These are phyloP conservation scores for Volvox carteri DNA, from an alignment of 163 green algal genomes.

Conservation along the genomic window DNA sequence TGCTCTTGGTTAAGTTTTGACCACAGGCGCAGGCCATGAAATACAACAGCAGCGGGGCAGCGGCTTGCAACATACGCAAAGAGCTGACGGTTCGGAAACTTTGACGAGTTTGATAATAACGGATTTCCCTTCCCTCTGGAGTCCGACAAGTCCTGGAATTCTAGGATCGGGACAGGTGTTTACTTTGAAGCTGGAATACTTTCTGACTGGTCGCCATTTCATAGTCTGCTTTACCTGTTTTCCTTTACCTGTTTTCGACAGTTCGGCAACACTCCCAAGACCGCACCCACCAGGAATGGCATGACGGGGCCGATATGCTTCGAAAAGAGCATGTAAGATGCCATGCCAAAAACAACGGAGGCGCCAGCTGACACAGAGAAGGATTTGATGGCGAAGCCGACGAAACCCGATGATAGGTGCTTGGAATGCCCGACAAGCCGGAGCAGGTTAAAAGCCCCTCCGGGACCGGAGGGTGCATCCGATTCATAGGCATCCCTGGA, in stretches of 20 bases:
- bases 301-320: constrained; percentile 8
- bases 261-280: neutral
- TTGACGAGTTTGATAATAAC: no score
- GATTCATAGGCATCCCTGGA: constrained; percentile 27
- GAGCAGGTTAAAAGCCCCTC: constrained; percentile 33
- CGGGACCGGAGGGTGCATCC: constrained; percentile 1
- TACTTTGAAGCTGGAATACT: no score
- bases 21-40: no score
- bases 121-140: no score
- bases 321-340: constrained; percentile 8
- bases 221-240: no score
- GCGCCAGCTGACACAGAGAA: constrained; percentile 30
- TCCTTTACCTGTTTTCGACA: no score
- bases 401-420: constrained; percentile 15
- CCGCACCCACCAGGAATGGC: constrained; percentile 28
- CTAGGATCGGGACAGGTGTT: no score
- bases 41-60: neutral
- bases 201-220: no score
- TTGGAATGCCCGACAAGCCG: constrained; percentile 15
- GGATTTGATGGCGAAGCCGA: constrained; percentile 26
- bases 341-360: neutral
- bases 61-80: neutral
- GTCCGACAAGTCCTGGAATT: no score
- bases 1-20: no score
- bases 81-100: neutral